These are phyloP conservation scores for Alternaria ventricosa DNA, from an alignment of 2,329 filamentous ascomycete species.

Conservation along the genomic window DNA sequence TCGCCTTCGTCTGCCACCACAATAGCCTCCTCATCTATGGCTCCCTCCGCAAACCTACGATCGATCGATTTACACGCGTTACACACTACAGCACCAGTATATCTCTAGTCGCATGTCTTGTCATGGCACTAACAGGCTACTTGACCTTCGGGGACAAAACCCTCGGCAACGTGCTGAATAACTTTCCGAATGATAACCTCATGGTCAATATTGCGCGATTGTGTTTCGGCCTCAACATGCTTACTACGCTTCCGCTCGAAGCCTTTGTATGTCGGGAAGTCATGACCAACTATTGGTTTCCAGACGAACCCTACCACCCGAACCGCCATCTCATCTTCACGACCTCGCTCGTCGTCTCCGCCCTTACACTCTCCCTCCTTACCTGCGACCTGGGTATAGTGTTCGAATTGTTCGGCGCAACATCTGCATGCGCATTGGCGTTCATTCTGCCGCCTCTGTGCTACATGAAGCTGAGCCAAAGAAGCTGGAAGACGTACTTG, in stretches of 20 bases:
- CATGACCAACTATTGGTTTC: conserved; percentile 85
- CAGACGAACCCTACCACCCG: conserved; percentile 77
- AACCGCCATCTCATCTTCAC: conserved; percentile 87
- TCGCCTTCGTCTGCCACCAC: conserved; percentile 83
- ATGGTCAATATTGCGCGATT: conserved; percentile 95
- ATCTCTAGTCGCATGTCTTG: conserved; percentile 88
- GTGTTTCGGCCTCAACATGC: conserved; percentile 98
- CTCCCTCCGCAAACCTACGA: conserved; percentile 89
- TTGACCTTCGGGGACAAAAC: conserved; percentile 92
- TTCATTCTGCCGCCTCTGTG: conserved; percentile 95
- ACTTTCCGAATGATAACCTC: conserved; percentile 87
- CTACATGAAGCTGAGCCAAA: conserved; percentile 90
- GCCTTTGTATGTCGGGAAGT: conserved; percentile 97
- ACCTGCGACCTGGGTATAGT: conserved; percentile 94
- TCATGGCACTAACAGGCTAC: conserved; percentile 88
- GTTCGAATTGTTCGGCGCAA: conserved; percentile 95
- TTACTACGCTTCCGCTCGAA: conserved; percentile 94
- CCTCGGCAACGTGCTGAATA: conserved; percentile 95
- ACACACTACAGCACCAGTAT: conserved; percentile 93
- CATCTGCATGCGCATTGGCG: conserved; percentile 89
- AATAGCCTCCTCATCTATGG: conserved; percentile 98
- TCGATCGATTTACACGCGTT: conserved; percentile 91
- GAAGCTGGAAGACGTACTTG: conserved; percentile 75
- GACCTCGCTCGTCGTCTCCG: conserved; percentile 77
- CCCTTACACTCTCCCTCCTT: conserved; percentile 78